Percentiles rank a stretch among this genome's conserved stretches.
Evolutionary conservation across 2,329 filamentous ascomycete genomes (phyloP).

Genomic region (Penicillium digitatum): DNA sequence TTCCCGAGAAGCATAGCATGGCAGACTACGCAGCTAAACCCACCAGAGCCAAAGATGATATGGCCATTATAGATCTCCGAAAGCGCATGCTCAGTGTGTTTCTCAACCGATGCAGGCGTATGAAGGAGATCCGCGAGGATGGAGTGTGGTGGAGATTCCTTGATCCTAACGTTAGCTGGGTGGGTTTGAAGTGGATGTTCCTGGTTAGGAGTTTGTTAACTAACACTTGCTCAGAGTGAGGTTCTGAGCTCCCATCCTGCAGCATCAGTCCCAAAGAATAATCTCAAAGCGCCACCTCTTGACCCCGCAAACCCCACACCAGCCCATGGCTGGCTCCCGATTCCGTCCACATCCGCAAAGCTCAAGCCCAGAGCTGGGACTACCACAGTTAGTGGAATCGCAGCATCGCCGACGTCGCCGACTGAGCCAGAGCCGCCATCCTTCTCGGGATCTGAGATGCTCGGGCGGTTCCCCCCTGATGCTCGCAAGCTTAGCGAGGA

Average conservation of each 20-base stretch:
- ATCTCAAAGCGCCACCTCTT: slow-evolving; percentile 90
- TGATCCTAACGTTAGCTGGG: slow-evolving; percentile 98
- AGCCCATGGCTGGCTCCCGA: slow-evolving; percentile 80
- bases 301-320: slow-evolving; percentile 87
- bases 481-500: slow-evolving; percentile 73
- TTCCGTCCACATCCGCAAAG: slow-evolving; percentile 81
- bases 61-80: slow-evolving; percentile 90
- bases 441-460: slow-evolving; percentile 59
- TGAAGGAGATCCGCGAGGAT: slow-evolving; percentile 87
- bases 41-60: slow-evolving; percentile 95
- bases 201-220: slow-evolving; percentile 24
- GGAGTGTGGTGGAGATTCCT: slow-evolving; percentile 97
- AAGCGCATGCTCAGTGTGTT: slow-evolving; percentile 98
- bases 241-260: slow-evolving; percentile 91
- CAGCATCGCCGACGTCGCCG: slow-evolving; percentile 41
- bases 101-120: slow-evolving; percentile 83
- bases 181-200: slow-evolving; percentile 43
- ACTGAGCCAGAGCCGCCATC: slow-evolving; percentile 54
- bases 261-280: slow-evolving; percentile 86
- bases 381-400: slow-evolving; percentile 44
- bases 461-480: slow-evolving; percentile 78
- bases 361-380: slow-evolving; percentile 59
- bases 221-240: slow-evolving; percentile 62
- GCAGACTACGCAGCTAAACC: slow-evolving; percentile 97
- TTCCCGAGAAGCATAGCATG: slow-evolving; percentile 98